phyloP scores from a whole-genome alignment of 306 rosid genomes.

The Corylus heterophylla region DNA sequence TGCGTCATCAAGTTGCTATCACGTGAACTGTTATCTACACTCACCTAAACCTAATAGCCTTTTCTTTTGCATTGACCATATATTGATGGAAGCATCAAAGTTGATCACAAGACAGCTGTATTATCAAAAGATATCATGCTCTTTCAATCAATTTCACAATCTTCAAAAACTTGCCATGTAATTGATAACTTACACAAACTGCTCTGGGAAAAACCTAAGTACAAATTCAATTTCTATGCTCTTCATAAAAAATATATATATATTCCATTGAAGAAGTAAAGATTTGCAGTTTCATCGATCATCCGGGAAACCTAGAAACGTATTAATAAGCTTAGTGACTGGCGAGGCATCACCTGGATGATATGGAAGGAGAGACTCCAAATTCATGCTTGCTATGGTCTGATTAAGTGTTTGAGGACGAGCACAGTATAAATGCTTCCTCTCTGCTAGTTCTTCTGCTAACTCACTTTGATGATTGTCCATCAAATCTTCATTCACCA shows the following conservation, averaged over 20 bases:
- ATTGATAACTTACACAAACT: neutral
- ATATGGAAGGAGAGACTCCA: conserved; percentile 65
- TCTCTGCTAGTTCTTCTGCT: conserved; percentile 75
- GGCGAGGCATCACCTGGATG: conserved; percentile 75
- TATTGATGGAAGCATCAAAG: neutral
- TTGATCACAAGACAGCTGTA: neutral
- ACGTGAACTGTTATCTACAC: conserved; percentile 9
- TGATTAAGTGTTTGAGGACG: conserved; percentile 66
- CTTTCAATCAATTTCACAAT: neutral
- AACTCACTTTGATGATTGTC: conserved; percentile 94
- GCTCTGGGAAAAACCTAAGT: neutral
- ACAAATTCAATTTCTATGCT: neutral
- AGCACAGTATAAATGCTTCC: conserved; percentile 70
- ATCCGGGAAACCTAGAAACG: conserved; percentile 72
- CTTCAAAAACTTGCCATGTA: neutral
- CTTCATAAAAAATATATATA: neutral
- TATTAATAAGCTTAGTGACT: conserved; percentile 63
- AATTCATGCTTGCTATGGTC: conserved; percentile 56
- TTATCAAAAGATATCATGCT: neutral
- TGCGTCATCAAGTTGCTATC: neutral
- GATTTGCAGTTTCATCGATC: conserved; percentile 40
- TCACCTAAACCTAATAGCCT: neutral
- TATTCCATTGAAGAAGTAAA: neutral
- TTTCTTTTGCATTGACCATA: neutral
- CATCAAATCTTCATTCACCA: conserved; percentile 88